Evolutionary conservation across 768 basidiomycete species (phyloP), one percentile per base, ranked within the genome.

Genomic region (Rhodotorula diobovata): DNA sequence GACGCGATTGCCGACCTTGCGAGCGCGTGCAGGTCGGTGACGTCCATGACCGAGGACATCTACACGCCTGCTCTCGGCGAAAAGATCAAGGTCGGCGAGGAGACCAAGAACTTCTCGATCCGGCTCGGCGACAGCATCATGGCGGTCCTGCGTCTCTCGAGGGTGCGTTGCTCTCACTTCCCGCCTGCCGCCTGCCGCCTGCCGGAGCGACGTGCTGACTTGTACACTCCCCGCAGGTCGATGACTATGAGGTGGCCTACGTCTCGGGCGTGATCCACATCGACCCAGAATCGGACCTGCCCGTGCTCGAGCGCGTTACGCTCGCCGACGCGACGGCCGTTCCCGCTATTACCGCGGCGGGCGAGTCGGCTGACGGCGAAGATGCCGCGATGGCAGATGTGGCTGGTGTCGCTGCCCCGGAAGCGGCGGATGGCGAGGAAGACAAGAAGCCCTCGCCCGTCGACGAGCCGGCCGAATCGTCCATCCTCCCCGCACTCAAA

Each of bases 211-310:
- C n/a, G n/a, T n/a, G n/a, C n/a, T 21, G 4, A 14, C 10, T 51
- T 28, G 14, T 16, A 54, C 16, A 21, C 11, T 0, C 3, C 10
- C 57, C 51, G 5, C 77, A 97, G 93, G 97, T 96, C 79, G 96
- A 98, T 78, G 95, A 97, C 79, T 98, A 93, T 77, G 93, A 98
- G 81, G 90, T 99, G 56, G 93, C 91, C 28, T 94, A 88, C 80
- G 87, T 99, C 55, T 87, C 88, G 32, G 96, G 96, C 32, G 86
- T 90, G n/a, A 87, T 98, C 43, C 85, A 89, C 8, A 86, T 88
- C 41, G 89, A 90, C 67, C 87, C 91, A 28, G 91, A 88, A 71
- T 92, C 94, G 5, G 90, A 88, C 11, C 88, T 98, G 64, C 93
- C 95, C 2, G 86, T 88, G 23, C 87, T 99, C 39, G 94, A 96